phyloP scores from a whole-genome alignment of 345 rosid species.

The Pseudoturritis turrita region DNA sequence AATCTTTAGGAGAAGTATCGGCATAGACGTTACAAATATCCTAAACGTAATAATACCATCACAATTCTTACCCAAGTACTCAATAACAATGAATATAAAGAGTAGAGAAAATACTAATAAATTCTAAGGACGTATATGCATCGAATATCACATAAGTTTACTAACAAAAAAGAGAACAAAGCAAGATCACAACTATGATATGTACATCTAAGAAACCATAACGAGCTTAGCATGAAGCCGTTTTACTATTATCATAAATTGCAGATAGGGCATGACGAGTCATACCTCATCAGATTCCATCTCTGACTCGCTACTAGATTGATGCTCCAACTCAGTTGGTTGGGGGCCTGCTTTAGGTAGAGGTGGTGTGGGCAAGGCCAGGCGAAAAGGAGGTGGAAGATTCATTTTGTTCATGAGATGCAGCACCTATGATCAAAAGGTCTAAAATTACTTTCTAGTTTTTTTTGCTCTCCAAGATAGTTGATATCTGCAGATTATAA shows the following conservation, averaged over 20 bases:
- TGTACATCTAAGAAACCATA: background rate
- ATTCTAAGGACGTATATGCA: background rate
- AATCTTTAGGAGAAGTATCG: too few species aligned
- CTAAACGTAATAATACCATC: slow-evolving; percentile 34
- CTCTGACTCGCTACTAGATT: slow-evolving; percentile 84
- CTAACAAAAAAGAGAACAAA: background rate
- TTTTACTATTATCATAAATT: background rate
- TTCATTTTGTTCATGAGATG: slow-evolving; percentile 99
- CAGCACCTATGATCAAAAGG: slow-evolving; percentile 50
- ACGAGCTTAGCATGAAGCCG: slow-evolving; percentile 1
- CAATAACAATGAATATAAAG: background rate
- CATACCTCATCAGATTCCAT: slow-evolving; percentile 88
- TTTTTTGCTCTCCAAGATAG: background rate
- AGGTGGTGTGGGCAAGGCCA: slow-evolving; percentile 93
- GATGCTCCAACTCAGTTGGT: slow-evolving; percentile 43
- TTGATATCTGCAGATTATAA: slow-evolving; percentile 11
- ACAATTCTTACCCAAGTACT: slow-evolving; percentile 5
- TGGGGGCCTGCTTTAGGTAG: slow-evolving; percentile 54
- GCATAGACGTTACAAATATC: too few species aligned
- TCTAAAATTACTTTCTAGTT: background rate
- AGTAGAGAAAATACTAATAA: background rate
- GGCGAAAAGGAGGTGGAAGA: slow-evolving; percentile 93
- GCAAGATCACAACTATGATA: background rate
- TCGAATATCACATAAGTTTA: background rate
- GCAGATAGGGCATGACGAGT: slow-evolving; percentile 17